A percentile compares a stretch with the other conserved stretches of the same genome.
These are phyloP conservation scores for Fusarium globosum DNA, from an alignment of 2,329 filamentous ascomycete genomes.

Conservation along the genomic window DNA sequence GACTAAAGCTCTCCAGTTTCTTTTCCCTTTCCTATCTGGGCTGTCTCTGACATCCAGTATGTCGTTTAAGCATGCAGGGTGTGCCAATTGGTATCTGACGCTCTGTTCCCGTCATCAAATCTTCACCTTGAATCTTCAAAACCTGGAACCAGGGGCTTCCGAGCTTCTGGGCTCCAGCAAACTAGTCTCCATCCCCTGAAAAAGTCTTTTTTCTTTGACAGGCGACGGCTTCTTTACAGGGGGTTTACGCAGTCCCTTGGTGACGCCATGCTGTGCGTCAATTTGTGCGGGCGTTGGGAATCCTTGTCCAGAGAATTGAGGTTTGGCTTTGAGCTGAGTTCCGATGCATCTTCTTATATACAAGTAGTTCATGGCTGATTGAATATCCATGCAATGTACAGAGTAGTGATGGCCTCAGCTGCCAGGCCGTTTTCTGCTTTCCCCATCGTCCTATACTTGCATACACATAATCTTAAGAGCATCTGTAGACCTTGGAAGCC, in stretches of 20 bases:
- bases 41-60: constrained; percentile 12
- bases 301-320: background rate
- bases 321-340: background rate
- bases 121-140: constrained; percentile 36
- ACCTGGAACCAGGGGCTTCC: constrained; percentile 36
- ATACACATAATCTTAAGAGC: constrained; percentile 25
- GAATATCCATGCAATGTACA: constrained; percentile 2
- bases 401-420: constrained; percentile 20
- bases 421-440: background rate
- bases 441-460: constrained; percentile 4
- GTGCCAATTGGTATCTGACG: background rate
- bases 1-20: constrained; percentile 8
- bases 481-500: constrained; percentile 9
- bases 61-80: constrained; percentile 11
- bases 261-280: constrained; percentile 31
- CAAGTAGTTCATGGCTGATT: background rate
- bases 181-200: constrained; percentile 24
- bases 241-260: constrained; percentile 31
- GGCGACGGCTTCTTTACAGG: constrained; percentile 36
- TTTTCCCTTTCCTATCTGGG: constrained; percentile 8
- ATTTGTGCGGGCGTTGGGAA: constrained; percentile 18
- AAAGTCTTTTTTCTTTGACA: constrained; percentile 29
- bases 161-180: constrained; percentile 5
- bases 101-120: constrained; percentile 32
- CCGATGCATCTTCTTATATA: background rate